Percentiles rank a stretch among this genome's conserved stretches.
Evolutionary conservation across 495 filamentous ascomycete genomes (phyloP).

Genomic region (Penicillium flavigenum): DNA sequence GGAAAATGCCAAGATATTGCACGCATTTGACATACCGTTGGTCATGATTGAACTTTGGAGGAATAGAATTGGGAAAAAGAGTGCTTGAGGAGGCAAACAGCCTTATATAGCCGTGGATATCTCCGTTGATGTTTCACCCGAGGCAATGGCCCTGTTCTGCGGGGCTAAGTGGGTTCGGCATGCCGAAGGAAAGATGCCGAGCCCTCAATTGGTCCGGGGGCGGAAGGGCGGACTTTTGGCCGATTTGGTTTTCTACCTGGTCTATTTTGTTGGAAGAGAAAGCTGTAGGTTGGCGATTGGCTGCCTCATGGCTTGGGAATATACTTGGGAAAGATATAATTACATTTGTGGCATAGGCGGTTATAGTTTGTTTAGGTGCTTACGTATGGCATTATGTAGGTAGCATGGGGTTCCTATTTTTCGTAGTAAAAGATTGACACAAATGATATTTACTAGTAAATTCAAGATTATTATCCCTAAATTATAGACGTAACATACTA

Average conservation of each 20-base stretch:
- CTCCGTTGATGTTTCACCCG: slow-evolving; percentile 14
- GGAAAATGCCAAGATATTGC: neutral
- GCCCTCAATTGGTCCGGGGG: slow-evolving; percentile 25
- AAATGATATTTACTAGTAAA: no score
- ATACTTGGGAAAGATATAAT: neutral
- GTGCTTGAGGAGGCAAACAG: neutral
- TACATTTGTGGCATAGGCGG: neutral
- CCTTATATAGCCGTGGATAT: slow-evolving; percentile 15
- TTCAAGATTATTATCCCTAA: no score
- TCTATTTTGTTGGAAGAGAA: neutral
- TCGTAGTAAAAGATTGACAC: no score
- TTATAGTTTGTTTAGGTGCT: neutral
- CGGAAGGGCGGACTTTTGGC: neutral
- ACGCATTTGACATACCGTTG: slow-evolving; percentile 3
- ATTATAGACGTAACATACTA: no score
- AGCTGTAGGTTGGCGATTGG: no score
- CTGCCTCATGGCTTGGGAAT: no score
- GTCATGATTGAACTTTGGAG: neutral
- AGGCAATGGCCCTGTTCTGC: slow-evolving; percentile 21
- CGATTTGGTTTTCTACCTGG: neutral
- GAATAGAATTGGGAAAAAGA: neutral
- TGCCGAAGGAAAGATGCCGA: slow-evolving; percentile 38
- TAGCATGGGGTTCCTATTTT: no score
- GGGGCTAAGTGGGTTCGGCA: slow-evolving; percentile 32
- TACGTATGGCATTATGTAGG: neutral